Percentiles rank a stretch among this genome's conserved stretches.
phyloP scores from a whole-genome alignment of 768 basidiomycete species.

The Naematelia aurantialba region DNA sequence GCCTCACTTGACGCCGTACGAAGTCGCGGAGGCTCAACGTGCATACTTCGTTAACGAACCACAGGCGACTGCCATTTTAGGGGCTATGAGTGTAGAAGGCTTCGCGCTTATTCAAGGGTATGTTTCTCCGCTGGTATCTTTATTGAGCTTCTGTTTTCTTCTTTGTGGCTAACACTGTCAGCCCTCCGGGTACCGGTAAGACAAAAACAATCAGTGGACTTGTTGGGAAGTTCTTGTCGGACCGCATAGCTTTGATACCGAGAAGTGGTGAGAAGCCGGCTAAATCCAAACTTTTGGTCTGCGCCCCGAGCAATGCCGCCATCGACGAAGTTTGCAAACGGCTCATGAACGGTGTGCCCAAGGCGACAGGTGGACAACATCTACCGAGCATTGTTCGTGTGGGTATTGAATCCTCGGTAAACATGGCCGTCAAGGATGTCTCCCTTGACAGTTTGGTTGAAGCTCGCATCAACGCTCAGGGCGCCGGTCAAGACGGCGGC shows the following conservation, averaged over 20 bases:
- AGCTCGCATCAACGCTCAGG: slow-evolving; percentile 52
- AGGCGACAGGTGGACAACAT: slow-evolving; percentile 57
- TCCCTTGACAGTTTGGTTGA: slow-evolving; percentile 83
- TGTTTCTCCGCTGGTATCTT: too few relatives aligned
- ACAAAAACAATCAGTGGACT: slow-evolving; percentile 96
- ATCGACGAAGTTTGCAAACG: slow-evolving; percentile 93
- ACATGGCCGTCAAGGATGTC: slow-evolving; percentile 74
- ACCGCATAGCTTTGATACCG: slow-evolving; percentile 57
- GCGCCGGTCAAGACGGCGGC: slow-evolving; percentile 48
- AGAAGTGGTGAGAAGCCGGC: slow-evolving; percentile 53
- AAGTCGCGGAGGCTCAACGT: slow-evolving; percentile 65
- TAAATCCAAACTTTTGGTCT: slow-evolving; percentile 74
- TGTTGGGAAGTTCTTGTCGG: slow-evolving; percentile 74
- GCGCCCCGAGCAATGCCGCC: slow-evolving; percentile 96
- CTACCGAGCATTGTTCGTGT: slow-evolving; percentile 82
- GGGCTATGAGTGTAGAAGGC: slow-evolving; percentile 66
- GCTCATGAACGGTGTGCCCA: slow-evolving; percentile 71
- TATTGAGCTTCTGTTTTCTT: too few relatives aligned
- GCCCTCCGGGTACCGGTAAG: slow-evolving; percentile 97
- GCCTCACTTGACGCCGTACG: slow-evolving; percentile 55
- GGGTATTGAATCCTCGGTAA: slow-evolving; percentile 71
- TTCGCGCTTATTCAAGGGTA: slow-evolving; percentile 95
- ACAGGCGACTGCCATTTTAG: slow-evolving; percentile 82
- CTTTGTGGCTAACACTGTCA: slow-evolving; percentile 43
- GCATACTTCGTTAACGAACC: slow-evolving; percentile 81